Evolutionary conservation across 176 grass and related monocot species (phyloP).

Genomic region (Zoysia pacifica): DNA sequence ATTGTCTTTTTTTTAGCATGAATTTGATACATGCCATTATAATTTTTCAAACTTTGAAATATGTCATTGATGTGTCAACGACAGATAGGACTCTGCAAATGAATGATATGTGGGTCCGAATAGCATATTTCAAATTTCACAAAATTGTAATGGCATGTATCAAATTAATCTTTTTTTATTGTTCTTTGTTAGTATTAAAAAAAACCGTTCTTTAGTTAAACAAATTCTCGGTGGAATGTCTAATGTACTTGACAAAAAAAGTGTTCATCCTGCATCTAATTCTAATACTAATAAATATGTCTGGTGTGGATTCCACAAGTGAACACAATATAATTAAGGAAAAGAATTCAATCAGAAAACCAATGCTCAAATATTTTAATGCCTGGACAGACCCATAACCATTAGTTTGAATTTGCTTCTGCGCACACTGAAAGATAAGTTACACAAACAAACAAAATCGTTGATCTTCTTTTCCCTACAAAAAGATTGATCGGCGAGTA

Average conservation of each 20-base stretch:
- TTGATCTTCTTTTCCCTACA: not conserved
- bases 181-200: not conserved
- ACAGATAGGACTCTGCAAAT: no score
- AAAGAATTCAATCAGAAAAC: not conserved
- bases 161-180: no score
- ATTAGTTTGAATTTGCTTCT: not conserved
- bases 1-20: not conserved
- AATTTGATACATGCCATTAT: no score
- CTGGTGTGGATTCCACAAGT: slow-evolving; percentile 11
- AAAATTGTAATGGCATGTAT: no score
- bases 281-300: not conserved
- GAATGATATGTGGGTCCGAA: no score
- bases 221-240: not conserved
- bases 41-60: no score
- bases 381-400: not conserved
- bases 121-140: no score
- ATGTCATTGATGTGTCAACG: no score
- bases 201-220: not conserved
- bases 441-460: not conserved
- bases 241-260: slow-evolving; percentile 25
- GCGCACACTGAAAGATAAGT: not conserved
- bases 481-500: not conserved
- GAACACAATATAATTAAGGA: not conserved
- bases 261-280: slow-evolving; percentile 1
- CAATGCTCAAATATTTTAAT: not conserved